Evolutionary conservation across 202 grass and related monocot genomes (phyloP).

Genomic region (Schoenoplectus triqueter): DNA sequence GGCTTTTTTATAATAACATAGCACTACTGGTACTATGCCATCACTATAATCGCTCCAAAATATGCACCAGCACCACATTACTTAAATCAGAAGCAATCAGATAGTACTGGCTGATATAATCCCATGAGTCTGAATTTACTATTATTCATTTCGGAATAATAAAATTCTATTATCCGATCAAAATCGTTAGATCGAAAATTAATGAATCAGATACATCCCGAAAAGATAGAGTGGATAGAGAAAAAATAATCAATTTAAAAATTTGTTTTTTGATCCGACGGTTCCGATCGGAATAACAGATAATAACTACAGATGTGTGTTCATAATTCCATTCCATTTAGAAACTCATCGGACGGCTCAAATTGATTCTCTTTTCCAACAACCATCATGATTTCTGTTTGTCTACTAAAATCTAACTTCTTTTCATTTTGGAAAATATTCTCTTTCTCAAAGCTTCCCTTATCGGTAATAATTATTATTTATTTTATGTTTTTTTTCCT

Average conservation of each 20-base stretch:
- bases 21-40: neutral
- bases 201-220: too few species aligned
- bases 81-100: slow-evolving; percentile 22
- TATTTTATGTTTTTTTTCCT: neutral
- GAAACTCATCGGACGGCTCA: neutral
- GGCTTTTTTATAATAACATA: slow-evolving; percentile 2
- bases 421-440: neutral
- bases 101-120: neutral
- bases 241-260: too few species aligned
- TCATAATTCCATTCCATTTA: neutral
- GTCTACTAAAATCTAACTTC: neutral
- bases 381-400: slow-evolving; percentile 19
- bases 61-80: neutral
- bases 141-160: too few species aligned
- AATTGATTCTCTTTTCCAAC: neutral
- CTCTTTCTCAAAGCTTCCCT: neutral
- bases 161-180: too few species aligned
- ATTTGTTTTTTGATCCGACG: too few species aligned
- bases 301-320: too few species aligned
- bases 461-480: slow-evolving; percentile 1
- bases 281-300: too few species aligned
- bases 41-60: neutral
- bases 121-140: too few species aligned
- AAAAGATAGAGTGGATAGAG: too few species aligned
- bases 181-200: too few species aligned